Percentiles rank a stretch among this genome's conserved stretches.
These are phyloP conservation scores for Gonium pectorale DNA, from an alignment of 139 green algal species.

Conservation along the genomic window DNA sequence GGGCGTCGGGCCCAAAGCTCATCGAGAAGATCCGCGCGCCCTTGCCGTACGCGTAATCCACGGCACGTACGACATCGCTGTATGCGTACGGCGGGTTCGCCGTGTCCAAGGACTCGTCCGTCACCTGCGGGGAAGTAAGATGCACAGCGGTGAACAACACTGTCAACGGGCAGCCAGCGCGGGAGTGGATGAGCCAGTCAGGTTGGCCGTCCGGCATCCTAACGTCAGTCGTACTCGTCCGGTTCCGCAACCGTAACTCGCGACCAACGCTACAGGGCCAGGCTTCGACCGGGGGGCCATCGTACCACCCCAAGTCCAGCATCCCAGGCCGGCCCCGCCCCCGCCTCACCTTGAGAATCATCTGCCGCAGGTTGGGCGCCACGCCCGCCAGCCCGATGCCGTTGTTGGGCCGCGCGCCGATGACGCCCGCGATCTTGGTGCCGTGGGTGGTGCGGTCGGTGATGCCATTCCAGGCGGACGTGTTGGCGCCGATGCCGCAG, in stretches of 20 bases:
- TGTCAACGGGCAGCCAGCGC: too few relatives aligned
- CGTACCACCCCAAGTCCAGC: too few relatives aligned
- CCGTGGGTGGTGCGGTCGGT: slow-evolving; percentile 1
- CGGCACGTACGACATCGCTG: slow-evolving; percentile 21
- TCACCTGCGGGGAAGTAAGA: too few relatives aligned
- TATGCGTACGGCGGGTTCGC: slow-evolving; percentile 15
- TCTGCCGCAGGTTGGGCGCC: slow-evolving; percentile 20
- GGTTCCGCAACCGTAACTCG: too few relatives aligned
- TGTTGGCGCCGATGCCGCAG: slow-evolving; percentile 24
- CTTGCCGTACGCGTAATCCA: slow-evolving; percentile 37
- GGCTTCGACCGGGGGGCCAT: too few relatives aligned
- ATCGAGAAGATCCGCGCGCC: slow-evolving; percentile 43
- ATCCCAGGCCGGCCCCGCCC: not conserved
- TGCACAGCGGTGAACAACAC: too few relatives aligned
- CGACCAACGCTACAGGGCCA: too few relatives aligned
- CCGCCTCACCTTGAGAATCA: slow-evolving; percentile 26
- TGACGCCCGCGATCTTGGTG: slow-evolving; percentile 40
- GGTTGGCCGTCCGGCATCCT: too few relatives aligned
- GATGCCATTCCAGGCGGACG: slow-evolving; percentile 1
- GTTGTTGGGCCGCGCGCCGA: slow-evolving; percentile 22
- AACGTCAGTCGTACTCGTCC: too few relatives aligned
- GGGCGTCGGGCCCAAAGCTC: slow-evolving; percentile 31
- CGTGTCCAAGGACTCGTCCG: slow-evolving; percentile 12
- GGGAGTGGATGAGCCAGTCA: too few relatives aligned
- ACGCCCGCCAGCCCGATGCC: slow-evolving; percentile 2